Conservation (phyloP, 23 red algal genomes). For the Pyropia yezoensis region DNA sequence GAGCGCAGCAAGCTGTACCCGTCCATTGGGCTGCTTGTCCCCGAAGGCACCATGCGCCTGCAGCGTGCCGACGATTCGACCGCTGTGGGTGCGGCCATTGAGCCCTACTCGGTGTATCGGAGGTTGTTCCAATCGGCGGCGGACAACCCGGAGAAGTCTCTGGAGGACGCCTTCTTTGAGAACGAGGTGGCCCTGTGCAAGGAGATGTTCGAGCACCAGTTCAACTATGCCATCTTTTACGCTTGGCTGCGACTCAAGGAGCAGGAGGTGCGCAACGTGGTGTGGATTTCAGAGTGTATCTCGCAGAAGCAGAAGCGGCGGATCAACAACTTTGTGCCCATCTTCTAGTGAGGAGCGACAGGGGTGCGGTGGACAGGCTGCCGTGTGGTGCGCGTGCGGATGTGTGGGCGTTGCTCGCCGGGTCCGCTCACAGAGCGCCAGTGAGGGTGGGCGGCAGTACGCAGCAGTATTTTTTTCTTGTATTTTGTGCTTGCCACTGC, state of each 20-base stretch:
- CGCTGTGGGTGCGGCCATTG: slow-evolving; percentile 70
- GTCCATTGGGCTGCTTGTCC: slow-evolving; percentile 48
- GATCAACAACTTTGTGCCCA: slow-evolving; percentile 63
- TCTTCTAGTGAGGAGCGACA: slow-evolving; percentile 1
- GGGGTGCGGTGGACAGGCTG: too few relatives aligned
- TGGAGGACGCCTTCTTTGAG: slow-evolving; percentile 92
- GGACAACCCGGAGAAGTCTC: slow-evolving; percentile 68
- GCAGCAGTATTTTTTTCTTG: too few relatives aligned
- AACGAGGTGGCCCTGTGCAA: slow-evolving; percentile 82
- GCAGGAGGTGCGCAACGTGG: slow-evolving; percentile 94
- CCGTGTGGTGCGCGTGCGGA: too few relatives aligned
- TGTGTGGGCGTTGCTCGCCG: too few relatives aligned
- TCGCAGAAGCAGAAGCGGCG: slow-evolving; percentile 76
- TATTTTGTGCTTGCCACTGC: too few relatives aligned
- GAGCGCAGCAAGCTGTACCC: slow-evolving; percentile 71
- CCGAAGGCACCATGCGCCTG: slow-evolving; percentile 62
- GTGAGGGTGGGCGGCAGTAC: too few relatives aligned
- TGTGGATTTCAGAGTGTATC: slow-evolving; percentile 89
- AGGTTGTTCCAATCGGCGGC: slow-evolving; percentile 63
- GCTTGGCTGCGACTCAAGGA: slow-evolving; percentile 86
- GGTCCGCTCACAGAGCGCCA: too few relatives aligned
- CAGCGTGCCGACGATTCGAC: slow-evolving; percentile 76
- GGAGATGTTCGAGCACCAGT: slow-evolving; percentile 90
- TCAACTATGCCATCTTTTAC: slow-evolving; percentile 97
- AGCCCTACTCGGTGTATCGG: slow-evolving; percentile 63